phyloP scores from a whole-genome alignment of 2,329 filamentous ascomycete species.

The Monosporascus sp. region DNA sequence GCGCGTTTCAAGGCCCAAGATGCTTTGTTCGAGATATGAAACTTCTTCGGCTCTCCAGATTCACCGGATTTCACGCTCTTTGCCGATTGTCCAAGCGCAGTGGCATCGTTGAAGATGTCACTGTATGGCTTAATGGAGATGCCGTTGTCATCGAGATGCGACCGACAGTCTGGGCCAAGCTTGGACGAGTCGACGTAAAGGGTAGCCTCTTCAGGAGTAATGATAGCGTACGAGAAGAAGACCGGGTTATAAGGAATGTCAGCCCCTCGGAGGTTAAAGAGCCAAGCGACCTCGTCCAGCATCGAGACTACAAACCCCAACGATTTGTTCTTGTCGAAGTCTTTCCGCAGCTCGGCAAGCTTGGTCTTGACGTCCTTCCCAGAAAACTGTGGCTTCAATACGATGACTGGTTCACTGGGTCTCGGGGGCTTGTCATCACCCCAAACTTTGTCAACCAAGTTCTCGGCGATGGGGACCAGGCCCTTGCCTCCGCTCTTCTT shows the following conservation, averaged over 20 bases:
- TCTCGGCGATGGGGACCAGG: slow-evolving; percentile 69
- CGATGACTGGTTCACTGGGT: slow-evolving; percentile 70
- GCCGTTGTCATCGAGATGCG: slow-evolving; percentile 64
- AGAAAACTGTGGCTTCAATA: slow-evolving; percentile 67
- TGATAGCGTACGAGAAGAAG: slow-evolving; percentile 92
- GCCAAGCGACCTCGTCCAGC: slow-evolving; percentile 95
- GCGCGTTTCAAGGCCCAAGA: slow-evolving; percentile 90
- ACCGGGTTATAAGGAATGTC: slow-evolving; percentile 98
- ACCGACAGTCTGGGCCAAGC: slow-evolving; percentile 61
- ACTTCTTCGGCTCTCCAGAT: slow-evolving; percentile 52
- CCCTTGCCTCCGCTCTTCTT: slow-evolving; percentile 78
- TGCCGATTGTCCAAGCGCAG: slow-evolving; percentile 49
- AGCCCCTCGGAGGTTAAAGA: slow-evolving; percentile 93
- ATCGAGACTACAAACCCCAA: slow-evolving; percentile 87
- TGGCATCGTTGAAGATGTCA: slow-evolving; percentile 73
- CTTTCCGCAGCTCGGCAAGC: slow-evolving; percentile 80
- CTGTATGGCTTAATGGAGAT: slow-evolving; percentile 79
- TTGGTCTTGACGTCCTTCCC: slow-evolving; percentile 82
- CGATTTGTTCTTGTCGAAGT: slow-evolving; percentile 84
- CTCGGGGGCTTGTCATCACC: slow-evolving; percentile 64
- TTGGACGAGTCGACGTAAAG: slow-evolving; percentile 84
- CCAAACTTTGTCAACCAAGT: slow-evolving; percentile 93
- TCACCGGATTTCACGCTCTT: slow-evolving; percentile 25
- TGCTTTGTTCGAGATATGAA: slow-evolving; percentile 79
- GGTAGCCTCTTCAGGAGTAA: slow-evolving; percentile 72